Conservation (phyloP, 257 asterid genomes). For the Cynanchum wilfordii region DNA sequence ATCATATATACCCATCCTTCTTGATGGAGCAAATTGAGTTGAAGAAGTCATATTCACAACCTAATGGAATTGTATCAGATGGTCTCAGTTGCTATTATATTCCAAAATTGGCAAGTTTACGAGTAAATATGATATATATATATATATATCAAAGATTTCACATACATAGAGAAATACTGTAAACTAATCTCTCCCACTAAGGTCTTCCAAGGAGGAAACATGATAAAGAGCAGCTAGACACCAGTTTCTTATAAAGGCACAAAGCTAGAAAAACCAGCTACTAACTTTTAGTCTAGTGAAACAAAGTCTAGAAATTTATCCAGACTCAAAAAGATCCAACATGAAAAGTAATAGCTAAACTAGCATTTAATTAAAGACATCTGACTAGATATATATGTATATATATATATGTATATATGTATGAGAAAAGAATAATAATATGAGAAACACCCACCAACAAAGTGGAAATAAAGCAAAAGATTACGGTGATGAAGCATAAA, state of each 20-base stretch:
- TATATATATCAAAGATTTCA: background rate
- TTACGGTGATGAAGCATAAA: background rate
- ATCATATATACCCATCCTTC: slow-evolving; percentile 62
- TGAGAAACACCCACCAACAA: background rate
- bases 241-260: background rate
- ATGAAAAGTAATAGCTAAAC: background rate
- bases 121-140: too few species aligned
- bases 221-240: background rate
- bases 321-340: background rate
- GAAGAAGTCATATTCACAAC: slow-evolving; percentile 57
- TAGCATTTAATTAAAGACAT: background rate
- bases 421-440: background rate
- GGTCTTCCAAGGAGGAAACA: background rate
- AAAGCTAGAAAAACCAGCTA: background rate
- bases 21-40: slow-evolving; percentile 63
- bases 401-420: background rate
- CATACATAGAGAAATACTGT: background rate
- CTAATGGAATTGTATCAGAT: slow-evolving; percentile 13
- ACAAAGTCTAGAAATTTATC: background rate
- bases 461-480: background rate
- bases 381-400: background rate
- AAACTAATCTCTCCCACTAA: background rate
- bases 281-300: background rate
- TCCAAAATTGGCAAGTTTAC: background rate
- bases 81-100: background rate